Conservation (phyloP, 176 grass and related monocot genomes). For the Zea luxurians region DNA sequence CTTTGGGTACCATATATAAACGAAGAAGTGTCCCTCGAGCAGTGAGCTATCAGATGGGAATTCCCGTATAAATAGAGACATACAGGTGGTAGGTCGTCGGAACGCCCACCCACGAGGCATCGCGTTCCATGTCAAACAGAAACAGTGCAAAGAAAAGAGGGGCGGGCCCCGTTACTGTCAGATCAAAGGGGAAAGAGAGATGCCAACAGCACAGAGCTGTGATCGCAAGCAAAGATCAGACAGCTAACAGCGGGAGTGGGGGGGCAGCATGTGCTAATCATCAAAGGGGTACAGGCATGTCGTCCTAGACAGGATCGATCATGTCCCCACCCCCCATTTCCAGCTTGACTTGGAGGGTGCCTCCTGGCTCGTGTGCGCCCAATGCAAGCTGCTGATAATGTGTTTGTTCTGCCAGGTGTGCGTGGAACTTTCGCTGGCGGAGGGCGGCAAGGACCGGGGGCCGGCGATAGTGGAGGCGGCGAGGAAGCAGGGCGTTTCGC, state of each 20-base stretch:
- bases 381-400: background rate
- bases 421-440: conserved; percentile 50
- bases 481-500: conserved; percentile 51
- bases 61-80: background rate
- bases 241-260: background rate
- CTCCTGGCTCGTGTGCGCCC: background rate
- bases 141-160: background rate
- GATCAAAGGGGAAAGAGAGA: conserved; percentile 26
- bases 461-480: conserved; percentile 67
- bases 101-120: background rate
- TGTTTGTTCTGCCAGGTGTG: conserved; percentile 35
- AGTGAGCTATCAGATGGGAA: background rate
- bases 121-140: conserved; percentile 34
- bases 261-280: conserved; percentile 23
- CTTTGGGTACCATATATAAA: background rate
- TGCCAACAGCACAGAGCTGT: conserved; percentile 5
- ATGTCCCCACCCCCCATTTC: conserved; percentile 12
- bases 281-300: background rate
- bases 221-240: conserved; percentile 36
- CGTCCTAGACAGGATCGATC: conserved; percentile 40
- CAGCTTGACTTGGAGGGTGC: conserved; percentile 16
- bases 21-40: background rate
- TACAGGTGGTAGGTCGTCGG: background rate
- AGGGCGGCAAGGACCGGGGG: conserved; percentile 54
- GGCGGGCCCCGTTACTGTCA: background rate